A percentile compares a stretch with the other conserved stretches of the same genome.
Conservation (phyloP, 2,329 filamentous ascomycete genomes). For the Cladorrhinum sp. region DNA sequence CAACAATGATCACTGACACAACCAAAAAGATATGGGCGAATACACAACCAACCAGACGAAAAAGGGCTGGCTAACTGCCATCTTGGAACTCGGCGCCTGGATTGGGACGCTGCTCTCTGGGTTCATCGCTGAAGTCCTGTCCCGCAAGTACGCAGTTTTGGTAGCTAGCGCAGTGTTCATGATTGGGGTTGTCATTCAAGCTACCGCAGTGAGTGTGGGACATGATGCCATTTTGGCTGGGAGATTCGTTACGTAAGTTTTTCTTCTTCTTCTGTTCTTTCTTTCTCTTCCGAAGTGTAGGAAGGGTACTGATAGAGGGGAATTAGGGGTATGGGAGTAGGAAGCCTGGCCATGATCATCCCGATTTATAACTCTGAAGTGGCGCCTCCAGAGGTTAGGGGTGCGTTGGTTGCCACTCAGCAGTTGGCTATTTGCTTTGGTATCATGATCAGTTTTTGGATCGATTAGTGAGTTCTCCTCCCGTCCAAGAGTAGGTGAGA, state of each 20-base stretch:
- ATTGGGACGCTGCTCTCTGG: slow-evolving; percentile 68
- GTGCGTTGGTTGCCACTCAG: slow-evolving; percentile 45
- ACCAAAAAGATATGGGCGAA: slow-evolving; percentile 53
- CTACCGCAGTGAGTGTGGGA: slow-evolving; percentile 55
- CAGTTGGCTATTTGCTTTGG: slow-evolving; percentile 59
- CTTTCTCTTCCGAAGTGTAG: background rate
- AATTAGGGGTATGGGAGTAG: slow-evolving; percentile 61
- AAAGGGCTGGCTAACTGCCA: slow-evolving; percentile 61
- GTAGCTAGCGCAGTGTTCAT: slow-evolving; percentile 66
- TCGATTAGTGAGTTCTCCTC: slow-evolving; percentile 46
- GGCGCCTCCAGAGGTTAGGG: slow-evolving; percentile 47
- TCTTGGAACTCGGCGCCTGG: slow-evolving; percentile 75
- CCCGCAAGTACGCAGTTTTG: slow-evolving; percentile 67
- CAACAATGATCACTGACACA: too few species aligned
- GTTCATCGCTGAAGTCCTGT: slow-evolving; percentile 66
- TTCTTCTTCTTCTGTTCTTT: background rate
- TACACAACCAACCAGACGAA: slow-evolving; percentile 51
- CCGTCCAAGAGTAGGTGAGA: too few species aligned
- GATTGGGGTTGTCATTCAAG: slow-evolving; percentile 66
- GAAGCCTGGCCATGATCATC: slow-evolving; percentile 62
- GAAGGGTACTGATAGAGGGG: background rate
- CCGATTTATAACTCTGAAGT: slow-evolving; percentile 48
- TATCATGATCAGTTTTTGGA: slow-evolving; percentile 64
- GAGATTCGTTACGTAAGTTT: slow-evolving; percentile 61
- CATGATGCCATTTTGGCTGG: slow-evolving; percentile 64